Conservation (phyloP, 2,329 filamentous ascomycete genomes). For the Teratosphaeria gauchensis region DNA sequence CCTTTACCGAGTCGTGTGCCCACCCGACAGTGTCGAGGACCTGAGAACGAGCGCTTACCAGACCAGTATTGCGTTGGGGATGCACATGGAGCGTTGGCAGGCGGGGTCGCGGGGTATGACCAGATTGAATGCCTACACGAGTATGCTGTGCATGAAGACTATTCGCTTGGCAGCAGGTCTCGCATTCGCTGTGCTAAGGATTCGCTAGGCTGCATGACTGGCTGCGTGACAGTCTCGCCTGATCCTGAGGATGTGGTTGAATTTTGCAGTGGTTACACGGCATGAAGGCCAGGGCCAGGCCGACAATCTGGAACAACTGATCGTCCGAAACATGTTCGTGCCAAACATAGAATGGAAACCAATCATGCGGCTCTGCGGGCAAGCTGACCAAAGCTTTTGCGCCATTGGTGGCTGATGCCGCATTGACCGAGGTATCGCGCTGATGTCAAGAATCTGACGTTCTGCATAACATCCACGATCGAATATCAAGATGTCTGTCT, state of each 20-base stretch:
- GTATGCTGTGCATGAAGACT: too few species aligned
- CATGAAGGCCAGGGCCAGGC: background rate
- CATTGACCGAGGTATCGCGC: background rate
- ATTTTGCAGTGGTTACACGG: background rate
- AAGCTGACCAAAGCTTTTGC: background rate
- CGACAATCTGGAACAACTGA: background rate
- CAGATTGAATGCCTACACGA: too few species aligned
- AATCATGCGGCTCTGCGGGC: background rate
- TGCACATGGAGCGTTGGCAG: background rate
- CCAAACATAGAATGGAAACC: background rate
- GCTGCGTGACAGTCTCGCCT: background rate
- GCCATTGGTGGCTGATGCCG: background rate
- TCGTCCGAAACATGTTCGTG: background rate
- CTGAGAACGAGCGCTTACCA: background rate
- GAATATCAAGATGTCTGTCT: background rate
- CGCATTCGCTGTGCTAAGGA: too few species aligned
- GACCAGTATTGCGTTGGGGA: background rate
- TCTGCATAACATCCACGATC: background rate
- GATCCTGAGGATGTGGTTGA: background rate
- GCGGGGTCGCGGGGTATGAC: background rate
- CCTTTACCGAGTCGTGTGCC: background rate
- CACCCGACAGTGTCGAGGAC: background rate
- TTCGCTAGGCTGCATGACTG: background rate
- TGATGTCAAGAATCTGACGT: background rate
- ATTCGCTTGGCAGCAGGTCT: too few species aligned